These are phyloP conservation scores for Orbilia quercus DNA, from an alignment of 2,329 filamentous ascomycete genomes.

Conservation along the genomic window DNA sequence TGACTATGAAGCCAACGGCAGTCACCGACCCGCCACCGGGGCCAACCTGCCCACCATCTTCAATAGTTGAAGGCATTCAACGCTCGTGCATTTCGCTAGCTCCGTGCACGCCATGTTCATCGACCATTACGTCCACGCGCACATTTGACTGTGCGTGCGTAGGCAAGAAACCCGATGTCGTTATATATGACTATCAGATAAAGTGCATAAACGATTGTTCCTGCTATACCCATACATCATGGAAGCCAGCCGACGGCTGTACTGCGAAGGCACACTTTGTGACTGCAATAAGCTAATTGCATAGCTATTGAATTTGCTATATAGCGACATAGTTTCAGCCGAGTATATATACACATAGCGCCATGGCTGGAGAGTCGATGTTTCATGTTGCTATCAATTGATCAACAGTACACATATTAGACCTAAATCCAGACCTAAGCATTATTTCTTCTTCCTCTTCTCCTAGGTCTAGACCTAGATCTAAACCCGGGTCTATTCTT, in stretches of 20 bases:
- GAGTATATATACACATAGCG: no score
- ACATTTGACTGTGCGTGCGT: constrained; percentile 12
- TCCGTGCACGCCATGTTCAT: constrained; percentile 1
- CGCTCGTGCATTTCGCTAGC: constrained; percentile 3
- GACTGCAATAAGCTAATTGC: constrained; percentile 11
- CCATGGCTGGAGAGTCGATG: no score
- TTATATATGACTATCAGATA: constrained; percentile 2
- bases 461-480: no score
- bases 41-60: constrained; percentile 23
- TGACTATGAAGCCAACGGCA: not conserved
- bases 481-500: no score
- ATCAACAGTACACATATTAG: no score
- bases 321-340: no score
- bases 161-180: not conserved
- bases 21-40: not conserved
- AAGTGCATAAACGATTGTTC: constrained; percentile 23
- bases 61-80: not conserved
- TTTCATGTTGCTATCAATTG: no score
- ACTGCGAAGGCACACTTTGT: constrained; percentile 7
- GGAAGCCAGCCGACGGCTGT: constrained; percentile 11
- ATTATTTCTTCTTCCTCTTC: no score
- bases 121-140: not conserved
- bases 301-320: no score
- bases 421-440: no score
- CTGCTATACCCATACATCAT: constrained; percentile 17